phyloP scores from a whole-genome alignment of 805 yeast species.

The Dipodascus geniculatus region DNA sequence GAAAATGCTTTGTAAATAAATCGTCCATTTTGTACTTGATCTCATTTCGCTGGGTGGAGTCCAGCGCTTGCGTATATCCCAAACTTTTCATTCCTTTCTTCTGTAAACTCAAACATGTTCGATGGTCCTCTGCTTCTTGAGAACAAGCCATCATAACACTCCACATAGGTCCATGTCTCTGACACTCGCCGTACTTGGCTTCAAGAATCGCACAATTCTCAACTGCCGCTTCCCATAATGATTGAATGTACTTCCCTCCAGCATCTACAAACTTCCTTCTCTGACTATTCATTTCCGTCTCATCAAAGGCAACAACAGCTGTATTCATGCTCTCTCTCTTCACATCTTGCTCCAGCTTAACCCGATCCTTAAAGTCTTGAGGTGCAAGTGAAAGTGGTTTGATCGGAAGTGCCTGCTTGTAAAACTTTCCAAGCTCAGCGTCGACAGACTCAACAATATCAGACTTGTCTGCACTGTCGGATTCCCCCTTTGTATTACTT shows the following conservation, averaged over 20 bases:
- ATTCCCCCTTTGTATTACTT: not conserved
- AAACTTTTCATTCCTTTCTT: not conserved
- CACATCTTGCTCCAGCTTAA: not conserved
- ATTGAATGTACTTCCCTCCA: not conserved
- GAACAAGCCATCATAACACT: not conserved
- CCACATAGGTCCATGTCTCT: slow-evolving; percentile 1
- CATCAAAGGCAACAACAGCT: not conserved
- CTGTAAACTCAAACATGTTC: slow-evolving; percentile 1
- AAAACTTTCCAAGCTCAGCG: not conserved
- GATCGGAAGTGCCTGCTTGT: not conserved
- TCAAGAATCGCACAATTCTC: not conserved
- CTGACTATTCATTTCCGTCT: not conserved
- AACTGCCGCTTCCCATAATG: slow-evolving; percentile 1
- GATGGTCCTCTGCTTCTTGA: not conserved
- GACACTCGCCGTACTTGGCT: slow-evolving; percentile 1
- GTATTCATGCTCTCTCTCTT: not conserved
- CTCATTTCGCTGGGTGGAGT: not conserved
- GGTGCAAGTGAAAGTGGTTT: not conserved
- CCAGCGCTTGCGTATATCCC: not conserved
- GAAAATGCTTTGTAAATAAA: not conserved
- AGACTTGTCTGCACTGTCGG: not conserved
- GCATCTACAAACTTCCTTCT: not conserved
- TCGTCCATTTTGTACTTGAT: slow-evolving; percentile 1
- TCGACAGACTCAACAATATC: not conserved
- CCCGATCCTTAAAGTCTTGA: not conserved